These are phyloP conservation scores for Cercospora sp. DNA, from an alignment of 2,329 filamentous ascomycete species.

Conservation along the genomic window DNA sequence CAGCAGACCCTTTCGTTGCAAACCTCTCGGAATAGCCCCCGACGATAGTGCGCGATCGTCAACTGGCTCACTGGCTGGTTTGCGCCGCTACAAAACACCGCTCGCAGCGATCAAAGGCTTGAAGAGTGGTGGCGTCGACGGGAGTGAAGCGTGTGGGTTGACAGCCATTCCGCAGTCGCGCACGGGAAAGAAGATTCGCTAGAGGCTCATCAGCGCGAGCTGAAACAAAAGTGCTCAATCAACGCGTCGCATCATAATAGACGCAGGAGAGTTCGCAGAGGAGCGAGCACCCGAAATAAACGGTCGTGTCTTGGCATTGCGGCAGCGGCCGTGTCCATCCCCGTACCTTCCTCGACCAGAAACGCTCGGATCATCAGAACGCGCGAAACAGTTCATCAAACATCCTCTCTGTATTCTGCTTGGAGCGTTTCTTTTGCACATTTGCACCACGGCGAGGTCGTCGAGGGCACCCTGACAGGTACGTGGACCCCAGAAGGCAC, in stretches of 20 bases:
- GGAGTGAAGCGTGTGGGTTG: background rate
- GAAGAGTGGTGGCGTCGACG: background rate
- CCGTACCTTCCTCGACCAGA: constrained; percentile 11
- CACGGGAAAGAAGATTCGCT: background rate
- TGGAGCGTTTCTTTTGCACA: constrained; percentile 8
- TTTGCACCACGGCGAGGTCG: constrained; percentile 6
- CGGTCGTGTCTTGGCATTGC: constrained; percentile 4
- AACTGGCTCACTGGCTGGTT: background rate
- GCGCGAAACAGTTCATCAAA: constrained; percentile 18
- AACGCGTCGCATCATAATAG: background rate
- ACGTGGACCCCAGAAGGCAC: constrained; percentile 4
- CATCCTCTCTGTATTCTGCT: constrained; percentile 12
- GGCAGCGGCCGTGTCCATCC: background rate
- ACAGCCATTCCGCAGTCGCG: background rate
- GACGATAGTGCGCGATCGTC: background rate
- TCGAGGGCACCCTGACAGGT: constrained; percentile 7
- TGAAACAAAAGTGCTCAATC: constrained; percentile 5
- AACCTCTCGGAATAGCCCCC: background rate
- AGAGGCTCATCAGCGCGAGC: constrained; percentile 1
- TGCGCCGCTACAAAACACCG: background rate
- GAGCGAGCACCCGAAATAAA: constrained; percentile 2
- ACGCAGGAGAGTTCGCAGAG: constrained; percentile 4
- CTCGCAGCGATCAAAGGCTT: background rate
- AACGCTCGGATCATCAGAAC: constrained; percentile 15
- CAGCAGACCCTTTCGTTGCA: background rate